Conservation (phyloP, 2,329 filamentous ascomycete genomes). For the Alternaria gaisen region DNA sequence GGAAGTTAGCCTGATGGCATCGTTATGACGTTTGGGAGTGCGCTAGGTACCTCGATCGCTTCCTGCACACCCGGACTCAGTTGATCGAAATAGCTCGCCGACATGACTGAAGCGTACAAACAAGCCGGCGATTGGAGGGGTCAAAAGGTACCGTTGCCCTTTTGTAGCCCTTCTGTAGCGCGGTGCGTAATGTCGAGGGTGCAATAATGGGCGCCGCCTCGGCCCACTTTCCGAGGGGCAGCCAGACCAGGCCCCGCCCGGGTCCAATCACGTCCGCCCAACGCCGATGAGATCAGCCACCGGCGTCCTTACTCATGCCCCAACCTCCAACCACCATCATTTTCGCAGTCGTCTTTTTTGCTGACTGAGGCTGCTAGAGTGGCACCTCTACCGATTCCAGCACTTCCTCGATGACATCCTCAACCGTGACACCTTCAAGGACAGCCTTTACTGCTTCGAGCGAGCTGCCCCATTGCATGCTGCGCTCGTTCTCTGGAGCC, state of each 20-base stretch:
- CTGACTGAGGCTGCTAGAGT: slow-evolving; percentile 46
- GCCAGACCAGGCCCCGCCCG: slow-evolving; percentile 26
- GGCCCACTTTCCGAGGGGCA: slow-evolving; percentile 28
- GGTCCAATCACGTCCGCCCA: slow-evolving; percentile 27
- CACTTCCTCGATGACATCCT: slow-evolving; percentile 67
- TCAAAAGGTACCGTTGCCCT: slow-evolving; percentile 5
- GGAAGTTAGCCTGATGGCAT: slow-evolving; percentile 45
- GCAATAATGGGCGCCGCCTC: slow-evolving; percentile 18
- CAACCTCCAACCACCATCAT: slow-evolving; percentile 5
- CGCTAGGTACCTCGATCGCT: slow-evolving; percentile 38
- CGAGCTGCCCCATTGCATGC: slow-evolving; percentile 92
- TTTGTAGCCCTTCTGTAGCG: slow-evolving; percentile 16
- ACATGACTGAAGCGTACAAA: slow-evolving; percentile 21
- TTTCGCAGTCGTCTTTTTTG: not conserved
- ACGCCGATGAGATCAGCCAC: slow-evolving; percentile 35
- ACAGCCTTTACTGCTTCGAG: slow-evolving; percentile 72
- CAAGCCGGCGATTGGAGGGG: slow-evolving; percentile 6
- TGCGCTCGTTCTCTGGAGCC: slow-evolving; percentile 76
- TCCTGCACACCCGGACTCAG: slow-evolving; percentile 25
- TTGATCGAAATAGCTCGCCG: slow-evolving; percentile 32
- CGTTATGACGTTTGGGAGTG: slow-evolving; percentile 27
- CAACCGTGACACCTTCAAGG: slow-evolving; percentile 66
- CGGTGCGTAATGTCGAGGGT: slow-evolving; percentile 9
- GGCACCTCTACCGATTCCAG: slow-evolving; percentile 66
- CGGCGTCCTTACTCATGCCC: slow-evolving; percentile 39